Evolutionary conservation across 1,284 basidiomycete genomes (phyloP).

Genomic region (Irpex sp.): DNA sequence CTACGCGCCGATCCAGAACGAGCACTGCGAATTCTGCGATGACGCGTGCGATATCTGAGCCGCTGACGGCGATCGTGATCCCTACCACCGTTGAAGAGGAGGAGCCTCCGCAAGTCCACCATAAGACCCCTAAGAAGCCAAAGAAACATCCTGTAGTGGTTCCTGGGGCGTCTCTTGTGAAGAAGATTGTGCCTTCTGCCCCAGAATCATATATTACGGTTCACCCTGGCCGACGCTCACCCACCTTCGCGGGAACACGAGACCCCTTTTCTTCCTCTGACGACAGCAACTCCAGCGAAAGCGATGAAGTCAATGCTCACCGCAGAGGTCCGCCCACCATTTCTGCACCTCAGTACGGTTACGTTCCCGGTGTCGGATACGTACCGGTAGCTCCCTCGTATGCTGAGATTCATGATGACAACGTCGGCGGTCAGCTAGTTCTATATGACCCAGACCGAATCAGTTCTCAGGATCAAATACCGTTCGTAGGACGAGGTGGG

Average conservation of each 20-base stretch:
- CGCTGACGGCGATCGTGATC: not conserved
- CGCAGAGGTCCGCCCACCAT: not conserved
- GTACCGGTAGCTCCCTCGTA: slow-evolving; percentile 8
- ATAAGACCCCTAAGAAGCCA: slow-evolving; percentile 10
- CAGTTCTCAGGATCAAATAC: not conserved
- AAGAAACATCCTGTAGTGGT: slow-evolving; percentile 19
- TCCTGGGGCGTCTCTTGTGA: slow-evolving; percentile 20
- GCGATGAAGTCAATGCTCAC: not conserved
- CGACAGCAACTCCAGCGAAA: slow-evolving; percentile 1
- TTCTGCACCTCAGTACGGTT: slow-evolving; percentile 14
- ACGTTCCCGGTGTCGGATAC: slow-evolving; percentile 15
- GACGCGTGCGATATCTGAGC: slow-evolving; percentile 2
- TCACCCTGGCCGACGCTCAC: not conserved
- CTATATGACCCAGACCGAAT: slow-evolving; percentile 5
- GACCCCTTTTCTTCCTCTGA: not conserved
- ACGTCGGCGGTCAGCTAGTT: slow-evolving; percentile 6
- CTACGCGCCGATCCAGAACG: not conserved
- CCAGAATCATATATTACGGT: not conserved
- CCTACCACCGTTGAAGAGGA: not conserved
- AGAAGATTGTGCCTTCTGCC: slow-evolving; percentile 17
- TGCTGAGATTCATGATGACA: not conserved
- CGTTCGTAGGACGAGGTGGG: slow-evolving; percentile 2
- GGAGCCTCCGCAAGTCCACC: not conserved
- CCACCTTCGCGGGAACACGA: not conserved
- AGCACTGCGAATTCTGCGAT: not conserved